Evolutionary conservation across 2,329 filamentous ascomycete genomes (phyloP), one percentile per base, ranked within the genome.

Genomic region (Paraphoma sp.): DNA sequence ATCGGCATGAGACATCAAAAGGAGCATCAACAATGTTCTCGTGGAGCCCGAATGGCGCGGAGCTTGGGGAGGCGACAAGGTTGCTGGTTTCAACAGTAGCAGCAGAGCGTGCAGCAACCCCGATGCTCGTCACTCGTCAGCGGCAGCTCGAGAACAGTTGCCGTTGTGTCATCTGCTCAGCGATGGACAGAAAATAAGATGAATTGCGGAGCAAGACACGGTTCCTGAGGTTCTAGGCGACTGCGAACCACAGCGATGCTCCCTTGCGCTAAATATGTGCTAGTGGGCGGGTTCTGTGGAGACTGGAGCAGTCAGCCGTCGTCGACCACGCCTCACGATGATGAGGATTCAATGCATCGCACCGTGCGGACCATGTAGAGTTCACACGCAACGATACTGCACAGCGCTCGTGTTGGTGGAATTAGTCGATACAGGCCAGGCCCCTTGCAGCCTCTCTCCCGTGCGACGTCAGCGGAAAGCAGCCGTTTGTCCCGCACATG

Each of bases 391-490:
- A 23, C 23, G 33, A 36, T 36, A 36, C 33, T 36, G 33, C 33
- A 10, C 2, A 14, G 14, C 7, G 33, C 33, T 36, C 33, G 33
- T 36, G 33, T 36, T 36, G 33, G 33, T 36, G 33, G 33, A 36
- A 14, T 36, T 36, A 17, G 9, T 45, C 18, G 29, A 51, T 51
- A 29, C 30, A 45, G n/a, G 12, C 40, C 50, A 28, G n/a, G n/a
- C 23, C 48, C 45, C 48, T 48, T 52, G 45, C 49, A 33, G 48
- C 40, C 23, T 31, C 31, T 17, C 36, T 48, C 45, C 54, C 45
- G 54, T 56, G 54, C 54, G 16, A 56, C 54, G 54, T 36, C 54
- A 52, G 45, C 52, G 45, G 45, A 50, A 30, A 28, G 30, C 42
- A 52, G 38, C 58, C 54, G 29, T 48, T 50, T 7, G 40, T 41